Conservation (phyloP, 371 early-diverging fungal species). For the Syncephalastrum sp. region DNA sequence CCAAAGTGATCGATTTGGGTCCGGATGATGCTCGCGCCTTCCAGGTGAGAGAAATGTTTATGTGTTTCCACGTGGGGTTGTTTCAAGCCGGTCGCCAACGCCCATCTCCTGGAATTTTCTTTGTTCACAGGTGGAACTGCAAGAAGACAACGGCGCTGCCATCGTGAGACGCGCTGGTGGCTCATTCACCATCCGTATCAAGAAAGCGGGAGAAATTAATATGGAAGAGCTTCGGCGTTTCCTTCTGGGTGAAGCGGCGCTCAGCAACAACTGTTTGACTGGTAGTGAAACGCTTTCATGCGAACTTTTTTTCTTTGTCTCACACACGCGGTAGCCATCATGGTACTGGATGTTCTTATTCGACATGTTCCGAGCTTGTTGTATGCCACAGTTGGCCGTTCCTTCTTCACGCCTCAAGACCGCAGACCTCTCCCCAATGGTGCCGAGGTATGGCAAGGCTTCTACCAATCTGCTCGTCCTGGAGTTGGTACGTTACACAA, state of each 20-base stretch:
- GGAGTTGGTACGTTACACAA: conserved; percentile 35
- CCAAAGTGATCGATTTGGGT: conserved; percentile 29
- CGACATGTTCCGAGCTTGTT: conserved; percentile 74
- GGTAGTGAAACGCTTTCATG: conserved; percentile 20
- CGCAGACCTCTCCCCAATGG: conserved; percentile 69
- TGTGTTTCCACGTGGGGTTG: neutral
- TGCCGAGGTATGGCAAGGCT: conserved; percentile 92
- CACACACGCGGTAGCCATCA: conserved; percentile 52
- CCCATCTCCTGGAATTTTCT: neutral
- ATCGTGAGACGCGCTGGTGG: conserved; percentile 20
- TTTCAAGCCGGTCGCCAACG: neutral
- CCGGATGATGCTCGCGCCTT: conserved; percentile 31
- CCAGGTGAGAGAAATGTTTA: conserved; percentile 25
- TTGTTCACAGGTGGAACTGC: conserved; percentile 35
- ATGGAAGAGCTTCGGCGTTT: conserved; percentile 54
- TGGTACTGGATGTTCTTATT: conserved; percentile 82
- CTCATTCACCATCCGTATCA: conserved; percentile 51
- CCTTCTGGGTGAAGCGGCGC: conserved; percentile 32
- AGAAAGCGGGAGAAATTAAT: conserved; percentile 55
- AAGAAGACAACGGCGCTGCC: conserved; percentile 22
- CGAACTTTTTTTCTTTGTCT: neutral
- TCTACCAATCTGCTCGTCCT: conserved; percentile 87
- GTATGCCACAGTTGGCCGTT: conserved; percentile 81
- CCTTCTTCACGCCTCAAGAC: conserved; percentile 82
- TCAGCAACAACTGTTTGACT: conserved; percentile 42